phyloP scores from a whole-genome alignment of 768 basidiomycete species.

The Macrolepiota dolichaula region DNA sequence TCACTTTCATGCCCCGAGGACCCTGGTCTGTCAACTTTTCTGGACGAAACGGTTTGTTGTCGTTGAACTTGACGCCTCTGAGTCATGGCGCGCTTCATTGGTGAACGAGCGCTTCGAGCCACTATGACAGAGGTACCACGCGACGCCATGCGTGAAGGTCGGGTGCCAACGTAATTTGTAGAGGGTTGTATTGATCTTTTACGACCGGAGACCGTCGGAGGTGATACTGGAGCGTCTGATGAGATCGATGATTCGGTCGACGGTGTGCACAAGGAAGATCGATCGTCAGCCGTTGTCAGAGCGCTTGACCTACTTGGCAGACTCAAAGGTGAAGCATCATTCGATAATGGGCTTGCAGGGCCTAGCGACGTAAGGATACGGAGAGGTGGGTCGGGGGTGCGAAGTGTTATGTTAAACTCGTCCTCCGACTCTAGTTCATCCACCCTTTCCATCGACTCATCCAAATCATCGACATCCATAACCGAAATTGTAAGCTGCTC shows the following conservation, averaged over 20 bases:
- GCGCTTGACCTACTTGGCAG: constrained; percentile 31
- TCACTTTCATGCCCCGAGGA: neutral
- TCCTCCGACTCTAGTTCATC: constrained; percentile 50
- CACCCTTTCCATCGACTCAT: constrained; percentile 18
- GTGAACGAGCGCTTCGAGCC: neutral
- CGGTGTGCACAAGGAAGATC: constrained; percentile 33
- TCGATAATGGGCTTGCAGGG: neutral
- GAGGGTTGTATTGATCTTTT: constrained; percentile 4
- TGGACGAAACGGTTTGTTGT: neutral
- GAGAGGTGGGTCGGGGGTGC: constrained; percentile 47
- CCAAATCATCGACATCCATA: constrained; percentile 29
- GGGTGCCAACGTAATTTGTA: neutral
- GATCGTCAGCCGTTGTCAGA: constrained; percentile 35
- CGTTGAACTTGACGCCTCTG: neutral
- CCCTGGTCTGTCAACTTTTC: neutral
- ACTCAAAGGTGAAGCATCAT: constrained; percentile 18
- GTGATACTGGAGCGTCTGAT: constrained; percentile 5
- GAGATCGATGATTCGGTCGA: constrained; percentile 40
- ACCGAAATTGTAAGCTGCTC: constrained; percentile 27
- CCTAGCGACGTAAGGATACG: constrained; percentile 6
- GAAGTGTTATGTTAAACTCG: constrained; percentile 63
- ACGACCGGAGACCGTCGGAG: neutral
- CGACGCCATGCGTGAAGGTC: neutral
- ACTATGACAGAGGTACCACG: neutral
- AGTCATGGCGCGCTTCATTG: neutral